These are phyloP conservation scores for Picochlorum sp. DNA, from an alignment of 139 green algal species.

Conservation along the genomic window DNA sequence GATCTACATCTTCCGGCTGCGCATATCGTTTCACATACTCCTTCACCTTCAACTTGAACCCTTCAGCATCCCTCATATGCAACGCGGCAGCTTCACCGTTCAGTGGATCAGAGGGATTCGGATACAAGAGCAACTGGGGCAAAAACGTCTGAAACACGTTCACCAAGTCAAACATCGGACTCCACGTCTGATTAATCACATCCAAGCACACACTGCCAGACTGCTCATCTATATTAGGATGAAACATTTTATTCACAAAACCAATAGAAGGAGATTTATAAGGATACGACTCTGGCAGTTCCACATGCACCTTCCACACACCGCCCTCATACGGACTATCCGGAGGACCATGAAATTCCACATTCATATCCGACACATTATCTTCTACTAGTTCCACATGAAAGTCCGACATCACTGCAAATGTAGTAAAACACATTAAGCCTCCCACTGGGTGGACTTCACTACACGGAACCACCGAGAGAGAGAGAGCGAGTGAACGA, in stretches of 20 bases:
- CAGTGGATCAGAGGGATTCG: constrained; percentile 93
- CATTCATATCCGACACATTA: constrained; percentile 87
- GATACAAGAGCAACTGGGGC: constrained; percentile 96
- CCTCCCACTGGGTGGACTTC: too few species aligned
- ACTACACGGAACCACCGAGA: background rate
- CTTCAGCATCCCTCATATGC: constrained; percentile 88
- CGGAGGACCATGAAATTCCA: constrained; percentile 81
- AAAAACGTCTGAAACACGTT: constrained; percentile 99
- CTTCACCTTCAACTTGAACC: constrained; percentile 80
- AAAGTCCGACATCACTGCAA: constrained; percentile 89
- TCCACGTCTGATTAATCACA: constrained; percentile 99
- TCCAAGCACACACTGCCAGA: constrained; percentile 91
- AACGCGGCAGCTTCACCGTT: constrained; percentile 96
- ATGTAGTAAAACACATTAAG: too few species aligned
- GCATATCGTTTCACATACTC: constrained; percentile 64
- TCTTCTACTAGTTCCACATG: constrained; percentile 94
- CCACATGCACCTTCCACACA: constrained; percentile 90
- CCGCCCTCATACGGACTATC: constrained; percentile 91
- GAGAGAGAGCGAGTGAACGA: background rate
- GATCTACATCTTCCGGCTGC: constrained; percentile 26
- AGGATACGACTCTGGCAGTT: constrained; percentile 85
- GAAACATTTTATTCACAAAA: constrained; percentile 97
- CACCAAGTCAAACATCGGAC: constrained; percentile 98
- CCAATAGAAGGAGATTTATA: constrained; percentile 92
- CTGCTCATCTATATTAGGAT: constrained; percentile 96